A percentile compares a stretch with the other conserved stretches of the same genome.
Evolutionary conservation across 805 yeast genomes (phyloP).

Genomic region (Ogataea degrootiae): DNA sequence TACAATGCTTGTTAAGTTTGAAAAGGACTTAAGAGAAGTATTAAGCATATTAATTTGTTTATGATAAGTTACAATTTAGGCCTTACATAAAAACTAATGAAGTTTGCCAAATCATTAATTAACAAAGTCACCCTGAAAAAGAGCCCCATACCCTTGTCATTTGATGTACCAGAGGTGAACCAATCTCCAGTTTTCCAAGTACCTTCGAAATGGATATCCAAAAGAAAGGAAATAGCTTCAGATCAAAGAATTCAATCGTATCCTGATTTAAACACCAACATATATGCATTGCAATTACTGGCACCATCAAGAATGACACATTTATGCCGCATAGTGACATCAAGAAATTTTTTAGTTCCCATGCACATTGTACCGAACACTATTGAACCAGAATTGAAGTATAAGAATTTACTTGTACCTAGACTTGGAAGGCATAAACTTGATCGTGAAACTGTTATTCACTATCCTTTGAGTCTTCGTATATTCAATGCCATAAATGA

Average conservation of each 20-base stretch:
- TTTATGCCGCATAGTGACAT: constrained; percentile 32
- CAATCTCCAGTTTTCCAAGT: constrained; percentile 18
- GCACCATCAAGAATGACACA: constrained; percentile 42
- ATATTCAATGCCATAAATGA: no score
- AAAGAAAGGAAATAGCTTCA: constrained; percentile 6
- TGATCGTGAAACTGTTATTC: background rate
- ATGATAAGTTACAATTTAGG: background rate
- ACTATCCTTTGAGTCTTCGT: background rate
- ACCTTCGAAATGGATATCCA: constrained; percentile 23
- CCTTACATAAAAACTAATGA: constrained; percentile 4
- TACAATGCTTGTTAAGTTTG: background rate
- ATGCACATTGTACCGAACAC: constrained; percentile 22
- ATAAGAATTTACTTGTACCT: constrained; percentile 11
- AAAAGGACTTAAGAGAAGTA: background rate
- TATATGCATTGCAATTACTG: constrained; percentile 35
- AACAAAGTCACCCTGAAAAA: background rate
- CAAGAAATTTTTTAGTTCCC: constrained; percentile 34
- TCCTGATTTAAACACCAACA: constrained; percentile 26
- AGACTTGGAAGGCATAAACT: constrained; percentile 2
- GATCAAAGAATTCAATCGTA: constrained; percentile 18
- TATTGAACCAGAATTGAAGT: constrained; percentile 3
- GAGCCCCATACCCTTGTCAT: background rate
- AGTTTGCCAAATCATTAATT: constrained; percentile 5
- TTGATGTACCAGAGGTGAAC: background rate
- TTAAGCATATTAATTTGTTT: background rate